Conservation (phyloP, 306 rosid species). For the Prunus armeniaca region DNA sequence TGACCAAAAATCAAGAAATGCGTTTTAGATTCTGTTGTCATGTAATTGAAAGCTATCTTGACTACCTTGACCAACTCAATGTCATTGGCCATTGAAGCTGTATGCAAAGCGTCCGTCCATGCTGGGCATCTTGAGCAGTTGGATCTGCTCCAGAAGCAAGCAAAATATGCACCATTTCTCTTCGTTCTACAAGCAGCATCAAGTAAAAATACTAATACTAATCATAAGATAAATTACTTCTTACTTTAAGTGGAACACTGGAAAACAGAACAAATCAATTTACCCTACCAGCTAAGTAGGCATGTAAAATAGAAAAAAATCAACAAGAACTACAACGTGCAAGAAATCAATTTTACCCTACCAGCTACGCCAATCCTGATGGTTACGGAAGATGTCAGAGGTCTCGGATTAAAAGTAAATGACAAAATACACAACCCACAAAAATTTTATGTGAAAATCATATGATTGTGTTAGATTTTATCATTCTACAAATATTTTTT, state of each 20-base stretch:
- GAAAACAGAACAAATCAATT: neutral
- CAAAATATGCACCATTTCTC: slow-evolving; percentile 83
- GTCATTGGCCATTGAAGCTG: slow-evolving; percentile 88
- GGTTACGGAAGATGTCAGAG: no score
- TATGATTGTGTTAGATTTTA: no score
- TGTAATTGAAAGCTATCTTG: slow-evolving; percentile 15
- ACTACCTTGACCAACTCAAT: slow-evolving; percentile 82
- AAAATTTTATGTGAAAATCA: no score
- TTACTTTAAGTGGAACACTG: neutral
- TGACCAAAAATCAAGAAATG: slow-evolving; percentile 17
- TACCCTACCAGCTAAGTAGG: neutral
- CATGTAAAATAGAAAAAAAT: neutral
- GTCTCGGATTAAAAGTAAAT: no score
- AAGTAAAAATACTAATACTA: slow-evolving; percentile 26
- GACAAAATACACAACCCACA: no score
- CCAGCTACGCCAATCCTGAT: no score
- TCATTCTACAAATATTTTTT: no score
- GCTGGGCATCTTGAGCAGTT: slow-evolving; percentile 80
- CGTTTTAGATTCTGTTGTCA: slow-evolving; percentile 15
- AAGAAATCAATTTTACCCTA: neutral
- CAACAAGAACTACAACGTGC: neutral
- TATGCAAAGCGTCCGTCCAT: slow-evolving; percentile 96
- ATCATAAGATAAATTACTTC: neutral
- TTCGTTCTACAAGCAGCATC: slow-evolving; percentile 61
- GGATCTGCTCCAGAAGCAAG: slow-evolving; percentile 95